Conservation (phyloP, 192 early-diverging fungal genomes). For the Chytriomyces confervae region DNA sequence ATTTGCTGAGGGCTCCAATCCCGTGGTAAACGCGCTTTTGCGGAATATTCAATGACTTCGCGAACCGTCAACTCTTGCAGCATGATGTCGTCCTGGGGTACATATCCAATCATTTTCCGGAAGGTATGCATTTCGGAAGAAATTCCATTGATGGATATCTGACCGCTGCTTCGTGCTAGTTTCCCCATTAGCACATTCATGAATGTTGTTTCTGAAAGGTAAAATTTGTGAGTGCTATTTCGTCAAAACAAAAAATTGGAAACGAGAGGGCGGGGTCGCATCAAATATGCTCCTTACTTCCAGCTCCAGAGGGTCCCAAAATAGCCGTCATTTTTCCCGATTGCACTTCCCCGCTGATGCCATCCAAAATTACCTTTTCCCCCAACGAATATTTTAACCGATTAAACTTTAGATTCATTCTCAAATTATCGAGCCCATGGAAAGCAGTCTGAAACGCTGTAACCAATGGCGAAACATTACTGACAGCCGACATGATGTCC, state of each 20-base stretch:
- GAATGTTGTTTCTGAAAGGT: constrained; percentile 22
- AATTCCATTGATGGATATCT: constrained; percentile 16
- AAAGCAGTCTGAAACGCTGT: background rate
- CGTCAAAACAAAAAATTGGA: background rate
- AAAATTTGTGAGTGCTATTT: background rate
- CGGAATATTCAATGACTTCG: constrained; percentile 57
- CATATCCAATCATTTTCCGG: constrained; percentile 53
- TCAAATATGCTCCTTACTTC: constrained; percentile 37
- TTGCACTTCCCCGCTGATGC: background rate
- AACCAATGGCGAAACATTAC: background rate
- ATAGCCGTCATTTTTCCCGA: background rate
- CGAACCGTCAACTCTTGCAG: constrained; percentile 52
- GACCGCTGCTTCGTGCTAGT: background rate
- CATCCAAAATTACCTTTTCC: background rate
- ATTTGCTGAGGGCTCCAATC: constrained; percentile 15
- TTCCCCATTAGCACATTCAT: constrained; percentile 30
- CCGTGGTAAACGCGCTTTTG: constrained; percentile 28
- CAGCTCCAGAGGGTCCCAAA: constrained; percentile 56
- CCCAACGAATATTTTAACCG: background rate
- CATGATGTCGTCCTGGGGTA: constrained; percentile 52
- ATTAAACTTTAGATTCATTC: background rate
- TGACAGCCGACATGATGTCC: background rate
- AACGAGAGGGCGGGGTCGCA: background rate
- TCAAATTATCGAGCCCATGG: background rate
- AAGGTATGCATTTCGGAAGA: constrained; percentile 18